Evolutionary conservation across 2,329 filamentous ascomycete species (phyloP).

Genomic region (Cryphonectria carpinicola): DNA sequence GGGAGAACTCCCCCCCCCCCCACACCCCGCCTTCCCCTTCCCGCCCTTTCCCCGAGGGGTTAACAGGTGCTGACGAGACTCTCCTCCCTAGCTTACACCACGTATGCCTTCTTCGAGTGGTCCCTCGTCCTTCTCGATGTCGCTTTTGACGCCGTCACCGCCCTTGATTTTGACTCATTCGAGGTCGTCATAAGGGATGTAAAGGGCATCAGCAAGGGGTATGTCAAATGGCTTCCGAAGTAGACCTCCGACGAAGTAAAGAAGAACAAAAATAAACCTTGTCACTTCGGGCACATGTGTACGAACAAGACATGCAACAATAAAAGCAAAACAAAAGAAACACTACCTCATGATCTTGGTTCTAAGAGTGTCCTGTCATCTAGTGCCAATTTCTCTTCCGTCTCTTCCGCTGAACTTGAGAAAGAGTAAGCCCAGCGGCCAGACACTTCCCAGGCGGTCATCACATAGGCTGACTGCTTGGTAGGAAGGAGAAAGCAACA

Average conservation of each 20-base stretch:
- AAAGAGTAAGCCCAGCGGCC: slow-evolving; percentile 65
- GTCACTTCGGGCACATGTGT: slow-evolving; percentile 28
- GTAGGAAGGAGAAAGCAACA: slow-evolving; percentile 75
- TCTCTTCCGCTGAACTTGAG: slow-evolving; percentile 60
- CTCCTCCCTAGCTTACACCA: slow-evolving; percentile 80
- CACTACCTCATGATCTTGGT: slow-evolving; percentile 24
- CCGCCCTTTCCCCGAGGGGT: no score
- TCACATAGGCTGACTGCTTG: neutral
- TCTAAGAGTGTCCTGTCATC: slow-evolving; percentile 44
- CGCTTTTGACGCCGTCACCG: slow-evolving; percentile 92
- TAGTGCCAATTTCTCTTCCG: slow-evolving; percentile 53
- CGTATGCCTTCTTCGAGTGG: slow-evolving; percentile 98
- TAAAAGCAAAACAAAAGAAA: neutral
- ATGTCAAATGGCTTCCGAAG: slow-evolving; percentile 93
- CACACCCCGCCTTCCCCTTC: no score
- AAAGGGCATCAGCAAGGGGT: slow-evolving; percentile 93
- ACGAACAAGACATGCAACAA: slow-evolving; percentile 16
- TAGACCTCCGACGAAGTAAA: slow-evolving; percentile 52
- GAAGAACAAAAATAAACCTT: neutral
- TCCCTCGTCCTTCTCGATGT: slow-evolving; percentile 92
- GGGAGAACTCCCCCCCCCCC: no score
- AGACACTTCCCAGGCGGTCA: slow-evolving; percentile 39
- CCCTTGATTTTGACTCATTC: slow-evolving; percentile 86
- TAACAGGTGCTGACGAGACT: slow-evolving; percentile 15
- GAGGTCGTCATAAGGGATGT: slow-evolving; percentile 88